phyloP scores from a whole-genome alignment of 176 grass and related monocot species.

The Juncus effusus region DNA sequence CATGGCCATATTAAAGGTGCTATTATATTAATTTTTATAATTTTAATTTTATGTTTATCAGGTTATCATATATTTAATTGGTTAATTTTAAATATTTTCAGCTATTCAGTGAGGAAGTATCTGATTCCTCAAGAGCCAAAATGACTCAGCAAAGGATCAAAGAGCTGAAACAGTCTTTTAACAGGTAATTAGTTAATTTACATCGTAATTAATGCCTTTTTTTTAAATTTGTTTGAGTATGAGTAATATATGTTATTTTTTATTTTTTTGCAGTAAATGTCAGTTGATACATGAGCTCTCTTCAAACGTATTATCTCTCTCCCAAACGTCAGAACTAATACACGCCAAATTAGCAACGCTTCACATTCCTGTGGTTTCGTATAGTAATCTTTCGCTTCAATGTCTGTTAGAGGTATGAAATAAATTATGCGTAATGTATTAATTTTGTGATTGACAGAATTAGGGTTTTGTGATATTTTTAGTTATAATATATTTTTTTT shows the following conservation, averaged over 20 bases:
- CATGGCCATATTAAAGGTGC: slow-evolving; percentile 99
- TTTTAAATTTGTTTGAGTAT: too few relatives aligned
- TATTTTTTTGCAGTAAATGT: slow-evolving; percentile 68
- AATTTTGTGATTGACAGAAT: slow-evolving; percentile 10
- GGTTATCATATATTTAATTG: neutral
- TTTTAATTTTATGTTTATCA: neutral
- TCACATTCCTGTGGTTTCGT: slow-evolving; percentile 80
- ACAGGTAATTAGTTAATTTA: slow-evolving; percentile 46
- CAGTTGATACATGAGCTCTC: slow-evolving; percentile 96
- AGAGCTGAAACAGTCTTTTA: slow-evolving; percentile 95
- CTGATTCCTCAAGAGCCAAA: slow-evolving; percentile 97
- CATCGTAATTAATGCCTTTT: neutral
- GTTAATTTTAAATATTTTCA: too few relatives aligned
- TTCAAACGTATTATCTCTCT: slow-evolving; percentile 91
- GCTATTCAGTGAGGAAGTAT: slow-evolving; percentile 99
- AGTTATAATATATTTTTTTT: slow-evolving; percentile 27
- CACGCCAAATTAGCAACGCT: slow-evolving; percentile 91
- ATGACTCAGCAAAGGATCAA: slow-evolving; percentile 98
- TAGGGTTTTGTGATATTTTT: slow-evolving; percentile 1
- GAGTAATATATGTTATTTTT: neutral
- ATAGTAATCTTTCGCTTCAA: slow-evolving; percentile 96
- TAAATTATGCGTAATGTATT: neutral
- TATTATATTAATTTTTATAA: slow-evolving; percentile 26
- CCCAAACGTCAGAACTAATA: slow-evolving; percentile 84
- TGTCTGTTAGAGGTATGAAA: slow-evolving; percentile 82